phyloP scores from a whole-genome alignment of 345 rosid species.

The Dimocarpus longan region DNA sequence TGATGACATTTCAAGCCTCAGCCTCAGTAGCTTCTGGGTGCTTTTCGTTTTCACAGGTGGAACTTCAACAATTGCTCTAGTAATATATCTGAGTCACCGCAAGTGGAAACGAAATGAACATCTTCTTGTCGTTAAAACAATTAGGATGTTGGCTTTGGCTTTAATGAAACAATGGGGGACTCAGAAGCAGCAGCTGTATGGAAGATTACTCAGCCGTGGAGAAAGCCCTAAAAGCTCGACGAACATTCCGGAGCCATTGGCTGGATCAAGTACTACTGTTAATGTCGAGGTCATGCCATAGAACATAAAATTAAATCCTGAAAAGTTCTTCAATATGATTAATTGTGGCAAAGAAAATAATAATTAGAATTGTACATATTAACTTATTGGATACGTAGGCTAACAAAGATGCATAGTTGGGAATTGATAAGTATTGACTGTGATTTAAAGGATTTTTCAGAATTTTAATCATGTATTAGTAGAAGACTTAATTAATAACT shows the following conservation, averaged over 20 bases:
- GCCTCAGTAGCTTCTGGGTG: conserved; percentile 17
- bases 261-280: background rate
- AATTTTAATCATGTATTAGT: too few relatives aligned
- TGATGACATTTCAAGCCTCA: conserved; percentile 19
- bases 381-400: too few relatives aligned
- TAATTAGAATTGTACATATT: too few relatives aligned
- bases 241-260: background rate
- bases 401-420: too few relatives aligned
- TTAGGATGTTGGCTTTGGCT: too few relatives aligned
- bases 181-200: background rate
- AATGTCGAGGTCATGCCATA: background rate
- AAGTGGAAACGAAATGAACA: background rate
- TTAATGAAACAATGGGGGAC: conserved; percentile 6
- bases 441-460: too few relatives aligned
- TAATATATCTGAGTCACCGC: background rate
- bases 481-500: too few relatives aligned
- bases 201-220: background rate
- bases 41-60: conserved; percentile 22
- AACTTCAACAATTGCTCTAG: conserved; percentile 28
- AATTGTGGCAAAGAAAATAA: too few relatives aligned
- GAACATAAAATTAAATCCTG: background rate
- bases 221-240: background rate
- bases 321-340: background rate
- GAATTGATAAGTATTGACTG: too few relatives aligned
- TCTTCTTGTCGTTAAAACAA: background rate